Evolutionary conservation across 192 early-diverging fungal species (phyloP), one percentile per base, ranked within the genome.

Genomic region (Funneliformis geosporum): DNA sequence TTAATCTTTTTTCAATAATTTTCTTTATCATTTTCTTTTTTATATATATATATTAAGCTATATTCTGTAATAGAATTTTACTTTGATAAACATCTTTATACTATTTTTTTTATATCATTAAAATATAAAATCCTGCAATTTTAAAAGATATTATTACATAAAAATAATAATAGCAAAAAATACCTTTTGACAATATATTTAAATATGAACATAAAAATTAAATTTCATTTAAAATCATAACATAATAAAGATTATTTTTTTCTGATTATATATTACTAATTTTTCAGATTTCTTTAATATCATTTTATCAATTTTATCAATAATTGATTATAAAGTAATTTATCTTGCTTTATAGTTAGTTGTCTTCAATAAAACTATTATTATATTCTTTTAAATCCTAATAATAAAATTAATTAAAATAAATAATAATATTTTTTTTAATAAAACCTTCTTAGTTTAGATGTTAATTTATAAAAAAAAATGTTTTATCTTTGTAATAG

Each of bases 121-220:
- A 23, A 73, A 73, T 73, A 59, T 73, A 44, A 73, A 73, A 73
- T 46, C 43, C 23, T 10, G 44, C 44, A 50, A 46, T 50, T 50
- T 73, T 73, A 50, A 44, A 73, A 50, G 16, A 23, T 8, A 73
- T 43, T 8, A 73, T 73, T 23, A 73, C 14, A 9, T n/a, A 5
- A 50, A 73, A 73, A 73, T 73, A 73, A 46, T 73, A 44, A 73
- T 9, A 43, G n/a, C 70, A 73, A 23, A 73, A 50, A 27, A 73
- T 46, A 3, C 42, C 70, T 16, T 27, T 38, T 21, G 70, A 73
- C 25, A 73, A 50, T n/a, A 12, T 47, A 12, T 12, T 43, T n/a
- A 73, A 27, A 62, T 23, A 62, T 27, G 61, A 62, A 62, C 61
- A 62, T 27, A 62, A 23, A 27, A 62, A 62, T 25, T 1, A 62